These are phyloP conservation scores for Eustoma russellianum DNA, from an alignment of 257 asterid genomes.

Conservation along the genomic window DNA sequence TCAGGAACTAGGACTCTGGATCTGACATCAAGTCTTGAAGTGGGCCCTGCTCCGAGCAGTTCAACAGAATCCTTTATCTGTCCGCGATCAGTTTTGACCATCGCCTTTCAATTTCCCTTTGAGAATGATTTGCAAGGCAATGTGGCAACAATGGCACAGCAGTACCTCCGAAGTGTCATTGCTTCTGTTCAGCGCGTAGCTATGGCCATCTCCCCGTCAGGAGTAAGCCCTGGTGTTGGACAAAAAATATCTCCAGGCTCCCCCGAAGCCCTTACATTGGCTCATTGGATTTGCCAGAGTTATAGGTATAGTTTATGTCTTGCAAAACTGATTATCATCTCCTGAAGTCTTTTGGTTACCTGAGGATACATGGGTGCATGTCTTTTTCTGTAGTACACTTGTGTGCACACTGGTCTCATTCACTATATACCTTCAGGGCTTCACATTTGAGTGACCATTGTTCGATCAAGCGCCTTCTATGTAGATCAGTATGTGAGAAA, in stretches of 20 bases:
- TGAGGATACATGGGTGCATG: no score
- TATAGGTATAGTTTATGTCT: conserved; percentile 63
- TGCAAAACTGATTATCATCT: background rate
- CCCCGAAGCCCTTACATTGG: conserved; percentile 88
- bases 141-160: conserved; percentile 85
- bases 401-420: no score
- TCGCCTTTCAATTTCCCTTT: conserved; percentile 92
- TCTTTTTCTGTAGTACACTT: no score
- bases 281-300: conserved; percentile 97
- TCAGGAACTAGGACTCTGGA: conserved; percentile 58
- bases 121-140: conserved; percentile 79
- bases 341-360: no score
- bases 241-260: conserved; percentile 63
- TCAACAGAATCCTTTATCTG: conserved; percentile 28
- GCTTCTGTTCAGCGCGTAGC: conserved; percentile 95
- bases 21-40: conserved; percentile 75
- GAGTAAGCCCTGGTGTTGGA: conserved; percentile 41
- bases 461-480: background rate
- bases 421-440: no score
- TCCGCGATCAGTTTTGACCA: conserved; percentile 70
- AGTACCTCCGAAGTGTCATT: conserved; percentile 85
- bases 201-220: conserved; percentile 80
- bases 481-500: background rate
- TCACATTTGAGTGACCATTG: no score
- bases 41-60: conserved; percentile 38